phyloP scores from a whole-genome alignment of 116 monocot genomes.

The Zostera marina region DNA sequence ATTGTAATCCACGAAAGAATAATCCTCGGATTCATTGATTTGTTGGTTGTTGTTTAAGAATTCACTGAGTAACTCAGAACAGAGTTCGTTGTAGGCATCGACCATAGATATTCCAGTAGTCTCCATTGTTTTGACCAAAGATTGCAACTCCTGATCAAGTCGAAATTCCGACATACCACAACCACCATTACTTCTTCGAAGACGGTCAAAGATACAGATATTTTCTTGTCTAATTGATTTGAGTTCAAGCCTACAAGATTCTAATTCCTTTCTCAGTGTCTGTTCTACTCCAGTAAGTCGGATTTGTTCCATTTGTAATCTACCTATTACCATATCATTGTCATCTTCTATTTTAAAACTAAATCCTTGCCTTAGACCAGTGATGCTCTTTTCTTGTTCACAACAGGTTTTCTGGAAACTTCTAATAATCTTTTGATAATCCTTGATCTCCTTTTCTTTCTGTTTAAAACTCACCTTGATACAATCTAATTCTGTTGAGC shows the following conservation, averaged over 20 bases:
- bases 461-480: constrained; percentile 31
- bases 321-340: constrained; percentile 13
- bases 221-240: constrained; percentile 52
- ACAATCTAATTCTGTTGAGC: constrained; percentile 24
- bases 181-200: constrained; percentile 22
- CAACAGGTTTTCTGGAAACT: constrained; percentile 37
- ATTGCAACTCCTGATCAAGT: constrained; percentile 44
- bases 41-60: constrained; percentile 19
- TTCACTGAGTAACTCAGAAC: constrained; percentile 20
- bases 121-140: constrained; percentile 35
- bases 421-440: constrained; percentile 35
- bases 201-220: constrained; percentile 36
- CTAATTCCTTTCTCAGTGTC: constrained; percentile 48
- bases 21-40: constrained; percentile 9
- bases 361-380: constrained; percentile 44
- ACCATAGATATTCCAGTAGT: constrained; percentile 37
- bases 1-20: constrained; percentile 24
- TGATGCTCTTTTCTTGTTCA: constrained; percentile 80
- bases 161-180: constrained; percentile 12
- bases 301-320: constrained; percentile 46
- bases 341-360: constrained; percentile 25
- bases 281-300: constrained; percentile 62
- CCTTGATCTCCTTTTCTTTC: constrained; percentile 47
- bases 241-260: constrained; percentile 36
- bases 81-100: constrained; percentile 33